Base-by-base conservation (phyloP, 495 filamentous ascomycete genomes). In the Penicillium paxilli region DNA sequence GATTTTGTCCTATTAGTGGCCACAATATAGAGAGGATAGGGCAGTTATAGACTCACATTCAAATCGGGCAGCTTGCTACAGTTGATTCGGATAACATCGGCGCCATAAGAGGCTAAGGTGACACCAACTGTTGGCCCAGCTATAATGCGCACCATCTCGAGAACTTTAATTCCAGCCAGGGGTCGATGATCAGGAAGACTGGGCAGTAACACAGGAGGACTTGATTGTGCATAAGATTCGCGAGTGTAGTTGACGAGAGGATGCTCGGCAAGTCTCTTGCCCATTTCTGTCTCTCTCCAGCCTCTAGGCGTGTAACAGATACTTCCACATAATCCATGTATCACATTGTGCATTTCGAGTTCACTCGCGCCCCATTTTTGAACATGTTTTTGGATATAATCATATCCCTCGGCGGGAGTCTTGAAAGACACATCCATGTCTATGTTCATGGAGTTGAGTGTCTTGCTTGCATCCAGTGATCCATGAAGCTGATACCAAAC, bases 141-240 rank as follows among this genome's bases (percentile, higher is more conserved):
- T 47, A 86, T 85, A 12, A 86, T 77, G 16, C 83, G 67, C 2
- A 82, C 81, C 37, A 85, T 67, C 46, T 86, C 83, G 12, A 86
- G 62, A 4, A 86, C 73, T 62, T 85, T 86, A 25, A 86, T 65
- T 0, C 81, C 81, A 1, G 78, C 80, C 8, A 87, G 62, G 1
- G 83, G 82, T 22, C 71, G n/a, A n/a, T 46, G 47, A 51, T 69
- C 64, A 9, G 38, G 8, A 1, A 41, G 9, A 42, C n/a, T 51
- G 7, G 40, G 35, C 2, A 62, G 28, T 9, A 59, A 57, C 4
- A 50, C 49, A 2, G 55, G 17, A 21, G 55, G 60, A 0, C 60
- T 67, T n/a, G 66, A 41, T n/a, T 10, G 23, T 4, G 66, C 60
- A 44, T 64, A 58, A 2, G 62, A 48, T 51, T 67, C 54, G 4